phyloP scores from a whole-genome alignment of 371 early-diverging fungal species.

The Mycotypha africana region DNA sequence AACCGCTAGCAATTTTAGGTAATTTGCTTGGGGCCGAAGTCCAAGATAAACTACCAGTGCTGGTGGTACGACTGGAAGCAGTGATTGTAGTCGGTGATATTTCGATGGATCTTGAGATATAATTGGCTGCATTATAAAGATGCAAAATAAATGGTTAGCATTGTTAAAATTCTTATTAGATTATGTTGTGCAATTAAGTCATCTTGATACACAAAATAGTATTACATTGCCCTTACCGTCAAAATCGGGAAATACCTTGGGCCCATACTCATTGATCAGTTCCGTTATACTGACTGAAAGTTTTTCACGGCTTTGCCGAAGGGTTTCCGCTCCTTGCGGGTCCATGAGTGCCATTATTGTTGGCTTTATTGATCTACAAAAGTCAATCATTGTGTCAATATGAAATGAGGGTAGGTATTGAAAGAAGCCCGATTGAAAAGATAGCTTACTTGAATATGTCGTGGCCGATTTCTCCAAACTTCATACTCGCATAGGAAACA shows the following conservation, averaged over 20 bases:
- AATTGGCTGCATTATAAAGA: slow-evolving; percentile 23
- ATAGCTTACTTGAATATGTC: slow-evolving; percentile 71
- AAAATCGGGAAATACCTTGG: slow-evolving; percentile 76
- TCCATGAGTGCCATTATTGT: slow-evolving; percentile 65
- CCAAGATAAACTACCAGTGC: slow-evolving; percentile 20
- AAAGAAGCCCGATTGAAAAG: no score
- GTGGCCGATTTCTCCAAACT: slow-evolving; percentile 79
- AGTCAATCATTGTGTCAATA: neutral
- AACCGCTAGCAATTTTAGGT: slow-evolving; percentile 33
- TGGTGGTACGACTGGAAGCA: slow-evolving; percentile 13
- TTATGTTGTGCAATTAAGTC: no score
- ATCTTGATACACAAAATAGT: no score
- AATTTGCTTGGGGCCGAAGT: slow-evolving; percentile 18
- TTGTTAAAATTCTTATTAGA: neutral
- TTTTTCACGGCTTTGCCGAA: slow-evolving; percentile 58
- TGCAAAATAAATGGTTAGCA: neutral
- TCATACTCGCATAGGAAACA: slow-evolving; percentile 74
- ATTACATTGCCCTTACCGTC: slow-evolving; percentile 27
- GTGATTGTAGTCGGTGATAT: slow-evolving; percentile 10
- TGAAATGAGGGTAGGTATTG: neutral
- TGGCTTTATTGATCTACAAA: slow-evolving; percentile 68
- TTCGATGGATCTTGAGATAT: slow-evolving; percentile 19
- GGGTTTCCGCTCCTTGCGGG: slow-evolving; percentile 43
- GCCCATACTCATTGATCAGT: slow-evolving; percentile 80
- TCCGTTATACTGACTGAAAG: slow-evolving; percentile 69